Evolutionary conservation across 129 eudicot genomes (phyloP).

Genomic region (Cynara cardunculus): DNA sequence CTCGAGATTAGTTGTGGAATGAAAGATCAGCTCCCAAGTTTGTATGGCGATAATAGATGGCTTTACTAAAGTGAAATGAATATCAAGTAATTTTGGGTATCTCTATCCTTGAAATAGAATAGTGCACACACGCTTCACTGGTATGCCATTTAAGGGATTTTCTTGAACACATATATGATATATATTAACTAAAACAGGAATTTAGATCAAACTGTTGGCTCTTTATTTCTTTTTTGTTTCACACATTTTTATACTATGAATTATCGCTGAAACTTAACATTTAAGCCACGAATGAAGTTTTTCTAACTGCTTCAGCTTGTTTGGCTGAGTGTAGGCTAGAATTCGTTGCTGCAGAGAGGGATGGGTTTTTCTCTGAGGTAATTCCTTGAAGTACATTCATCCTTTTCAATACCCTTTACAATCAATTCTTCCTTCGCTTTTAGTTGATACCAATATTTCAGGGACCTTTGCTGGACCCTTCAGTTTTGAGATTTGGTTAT

Average conservation of each 20-base stretch:
- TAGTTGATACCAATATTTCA: not conserved
- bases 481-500: not conserved
- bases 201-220: slow-evolving; percentile 2
- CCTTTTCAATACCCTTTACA: not conserved
- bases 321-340: slow-evolving; percentile 68
- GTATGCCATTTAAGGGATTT: not conserved
- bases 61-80: not conserved
- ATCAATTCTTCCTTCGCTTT: not conserved
- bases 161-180: not conserved
- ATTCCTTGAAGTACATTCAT: not conserved
- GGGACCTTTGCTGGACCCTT: not conserved
- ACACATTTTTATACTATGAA: not conserved
- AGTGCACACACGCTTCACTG: not conserved
- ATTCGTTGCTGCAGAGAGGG: slow-evolving; percentile 72
- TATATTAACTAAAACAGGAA: not conserved
- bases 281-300: slow-evolving; percentile 22
- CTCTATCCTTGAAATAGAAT: not conserved
- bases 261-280: not conserved
- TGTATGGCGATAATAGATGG: not conserved
- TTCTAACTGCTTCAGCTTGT: slow-evolving; percentile 23
- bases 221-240: not conserved
- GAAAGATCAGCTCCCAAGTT: not conserved
- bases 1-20: not conserved
- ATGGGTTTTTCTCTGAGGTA: slow-evolving; percentile 78
- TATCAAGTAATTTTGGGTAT: not conserved